A percentile compares a stretch with the other conserved stretches of the same genome.
phyloP scores from a whole-genome alignment of 345 rosid genomes.

The Moricandia moricandioides region DNA sequence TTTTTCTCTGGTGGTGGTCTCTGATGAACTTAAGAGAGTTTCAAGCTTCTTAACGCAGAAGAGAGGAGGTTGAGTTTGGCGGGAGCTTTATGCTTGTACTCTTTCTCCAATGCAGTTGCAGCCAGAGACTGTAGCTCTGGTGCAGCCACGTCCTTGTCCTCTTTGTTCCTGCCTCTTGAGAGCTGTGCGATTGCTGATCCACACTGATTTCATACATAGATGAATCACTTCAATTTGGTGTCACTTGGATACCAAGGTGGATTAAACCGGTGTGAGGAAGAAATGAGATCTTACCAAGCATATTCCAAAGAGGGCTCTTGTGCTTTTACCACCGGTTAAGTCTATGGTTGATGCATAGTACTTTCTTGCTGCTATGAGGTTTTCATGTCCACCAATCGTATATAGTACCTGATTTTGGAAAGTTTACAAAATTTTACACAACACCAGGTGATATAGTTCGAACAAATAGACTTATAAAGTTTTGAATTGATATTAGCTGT shows the following conservation, averaged over 20 bases:
- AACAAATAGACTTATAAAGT: background rate
- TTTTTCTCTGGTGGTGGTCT: background rate
- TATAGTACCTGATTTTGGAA: conserved; percentile 70
- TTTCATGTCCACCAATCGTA: conserved; percentile 88
- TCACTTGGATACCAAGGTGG: background rate
- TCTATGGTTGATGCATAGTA: conserved; percentile 83
- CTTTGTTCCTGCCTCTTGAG: conserved; percentile 76
- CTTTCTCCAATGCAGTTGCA: conserved; percentile 69
- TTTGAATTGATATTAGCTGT: background rate
- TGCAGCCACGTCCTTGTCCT: conserved; percentile 59
- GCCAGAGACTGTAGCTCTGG: conserved; percentile 74
- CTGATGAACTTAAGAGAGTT: conserved; percentile 22
- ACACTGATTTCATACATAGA: conserved; percentile 13
- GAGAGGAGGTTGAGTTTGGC: conserved; percentile 60
- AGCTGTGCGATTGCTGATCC: conserved; percentile 75
- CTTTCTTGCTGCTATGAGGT: conserved; percentile 77
- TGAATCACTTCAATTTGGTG: background rate
- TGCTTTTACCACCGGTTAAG: conserved; percentile 88
- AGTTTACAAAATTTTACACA: background rate
- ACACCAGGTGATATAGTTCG: background rate
- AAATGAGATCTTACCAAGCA: conserved; percentile 58
- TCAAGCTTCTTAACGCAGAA: conserved; percentile 70
- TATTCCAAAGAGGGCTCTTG: conserved; percentile 85
- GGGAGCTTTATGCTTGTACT: conserved; percentile 77
- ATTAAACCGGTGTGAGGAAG: background rate